Conservation (phyloP, 345 rosid species). For the Dovyalis caffra region DNA sequence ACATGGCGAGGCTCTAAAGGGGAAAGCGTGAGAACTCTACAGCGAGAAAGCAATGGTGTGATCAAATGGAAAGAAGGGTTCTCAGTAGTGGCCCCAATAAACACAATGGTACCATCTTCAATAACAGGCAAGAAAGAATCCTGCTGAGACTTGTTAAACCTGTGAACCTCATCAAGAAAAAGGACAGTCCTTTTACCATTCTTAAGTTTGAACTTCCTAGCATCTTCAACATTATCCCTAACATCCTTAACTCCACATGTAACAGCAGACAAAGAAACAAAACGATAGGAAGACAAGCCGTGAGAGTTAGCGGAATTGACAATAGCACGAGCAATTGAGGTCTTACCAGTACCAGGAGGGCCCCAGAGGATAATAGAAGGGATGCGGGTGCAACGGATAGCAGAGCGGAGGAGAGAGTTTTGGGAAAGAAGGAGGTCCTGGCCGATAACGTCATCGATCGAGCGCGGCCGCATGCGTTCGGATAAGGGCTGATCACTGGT, state of each 20-base stretch:
- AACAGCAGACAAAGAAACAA: constrained; percentile 66
- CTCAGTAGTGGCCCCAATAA: constrained; percentile 86
- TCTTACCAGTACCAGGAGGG: constrained; percentile 89
- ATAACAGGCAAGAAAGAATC: constrained; percentile 81
- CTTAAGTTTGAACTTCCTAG: constrained; percentile 47
- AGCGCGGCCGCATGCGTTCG: constrained; percentile 80
- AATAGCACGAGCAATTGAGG: constrained; percentile 71
- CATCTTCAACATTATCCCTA: constrained; percentile 65
- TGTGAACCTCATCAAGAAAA: constrained; percentile 81
- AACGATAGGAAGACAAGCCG: constrained; percentile 41
- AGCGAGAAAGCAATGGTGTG: constrained; percentile 72
- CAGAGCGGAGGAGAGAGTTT: constrained; percentile 55
- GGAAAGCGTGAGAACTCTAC: constrained; percentile 60
- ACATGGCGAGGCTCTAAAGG: constrained; percentile 63
- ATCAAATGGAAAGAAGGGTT: constrained; percentile 85
- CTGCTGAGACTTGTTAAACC: constrained; percentile 83
- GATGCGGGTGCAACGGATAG: constrained; percentile 51
- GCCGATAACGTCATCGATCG: constrained; percentile 68
- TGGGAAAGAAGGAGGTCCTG: constrained; percentile 67
- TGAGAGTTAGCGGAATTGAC: constrained; percentile 39
- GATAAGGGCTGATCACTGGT: constrained; percentile 39
- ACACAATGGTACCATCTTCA: constrained; percentile 82
- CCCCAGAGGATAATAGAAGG: constrained; percentile 86
- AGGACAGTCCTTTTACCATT: constrained; percentile 53
- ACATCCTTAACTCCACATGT: constrained; percentile 79